These are phyloP conservation scores for Simplicillium aogashimaense DNA, from an alignment of 2,329 filamentous ascomycete genomes.

Conservation along the genomic window DNA sequence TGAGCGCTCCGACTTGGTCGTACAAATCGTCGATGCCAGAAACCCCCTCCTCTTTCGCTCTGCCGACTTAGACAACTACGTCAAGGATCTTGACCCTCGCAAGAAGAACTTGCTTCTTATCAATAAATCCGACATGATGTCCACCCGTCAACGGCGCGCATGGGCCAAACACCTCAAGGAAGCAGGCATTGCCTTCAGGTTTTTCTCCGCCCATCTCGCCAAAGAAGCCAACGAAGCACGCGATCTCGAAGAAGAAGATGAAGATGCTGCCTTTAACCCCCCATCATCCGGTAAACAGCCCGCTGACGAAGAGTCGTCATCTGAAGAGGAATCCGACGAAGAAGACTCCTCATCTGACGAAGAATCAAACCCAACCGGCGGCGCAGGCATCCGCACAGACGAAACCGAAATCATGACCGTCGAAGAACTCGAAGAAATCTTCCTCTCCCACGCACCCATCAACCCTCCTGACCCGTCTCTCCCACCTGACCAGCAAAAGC, in stretches of 20 bases:
- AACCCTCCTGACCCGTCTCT: conserved; percentile 24
- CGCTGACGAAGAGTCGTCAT: conserved; percentile 9
- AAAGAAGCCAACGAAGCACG: conserved; percentile 78
- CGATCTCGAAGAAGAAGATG: conserved; percentile 39
- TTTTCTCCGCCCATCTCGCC: conserved; percentile 89
- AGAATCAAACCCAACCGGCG: conserved; percentile 9
- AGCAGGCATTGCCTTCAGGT: conserved; percentile 78
- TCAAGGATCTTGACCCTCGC: conserved; percentile 79
- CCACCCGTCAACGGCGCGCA: conserved; percentile 62
- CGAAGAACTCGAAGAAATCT: conserved; percentile 83
- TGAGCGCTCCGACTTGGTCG: conserved; percentile 87
- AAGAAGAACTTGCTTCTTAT: conserved; percentile 90
- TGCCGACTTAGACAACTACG: conserved; percentile 86
- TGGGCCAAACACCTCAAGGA: conserved; percentile 85
- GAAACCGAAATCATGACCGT: conserved; percentile 80
- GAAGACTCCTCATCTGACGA: conserved; percentile 12
- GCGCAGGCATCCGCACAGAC: conserved; percentile 30
- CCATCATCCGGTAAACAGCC: conserved; percentile 15
- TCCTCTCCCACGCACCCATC: conserved; percentile 60
- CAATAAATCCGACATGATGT: conserved; percentile 99
- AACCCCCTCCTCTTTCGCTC: conserved; percentile 92
- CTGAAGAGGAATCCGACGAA: conserved; percentile 14
- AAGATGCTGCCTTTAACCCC: conserved; percentile 15
- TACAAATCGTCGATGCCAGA: conserved; percentile 96
- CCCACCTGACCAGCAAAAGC: conserved; percentile 41